phyloP scores from a whole-genome alignment of 495 filamentous ascomycete genomes.

The Symbiotaphrina buchneri region DNA sequence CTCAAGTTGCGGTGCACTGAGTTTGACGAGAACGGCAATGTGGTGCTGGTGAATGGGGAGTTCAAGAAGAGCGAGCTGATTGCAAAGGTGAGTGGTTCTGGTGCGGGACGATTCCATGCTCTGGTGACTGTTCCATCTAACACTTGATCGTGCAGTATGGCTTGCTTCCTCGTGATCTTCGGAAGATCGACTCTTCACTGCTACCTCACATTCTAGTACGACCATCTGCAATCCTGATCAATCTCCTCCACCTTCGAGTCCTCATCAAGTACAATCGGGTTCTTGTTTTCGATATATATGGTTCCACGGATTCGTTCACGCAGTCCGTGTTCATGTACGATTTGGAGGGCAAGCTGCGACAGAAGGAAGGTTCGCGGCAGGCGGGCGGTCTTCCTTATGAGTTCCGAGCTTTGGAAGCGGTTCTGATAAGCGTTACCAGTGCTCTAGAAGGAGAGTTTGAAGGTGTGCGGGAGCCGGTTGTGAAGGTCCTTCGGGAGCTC shows the following conservation, averaged over 20 bases:
- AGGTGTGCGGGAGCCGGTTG: constrained; percentile 74
- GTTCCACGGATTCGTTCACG: constrained; percentile 80
- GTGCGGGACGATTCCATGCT: not conserved
- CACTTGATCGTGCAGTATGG: constrained; percentile 41
- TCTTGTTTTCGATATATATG: constrained; percentile 86
- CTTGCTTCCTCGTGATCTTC: constrained; percentile 80
- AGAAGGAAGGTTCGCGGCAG: constrained; percentile 20
- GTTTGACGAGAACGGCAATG: constrained; percentile 79
- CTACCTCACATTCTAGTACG: constrained; percentile 94
- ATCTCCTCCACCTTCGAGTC: constrained; percentile 78
- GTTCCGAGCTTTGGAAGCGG: constrained; percentile 58
- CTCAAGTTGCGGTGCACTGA: constrained; percentile 78
- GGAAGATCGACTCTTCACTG: constrained; percentile 95
- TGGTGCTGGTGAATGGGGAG: constrained; percentile 85
- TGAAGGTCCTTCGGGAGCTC: constrained; percentile 64
- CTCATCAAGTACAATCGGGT: constrained; percentile 89
- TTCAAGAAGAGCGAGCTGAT: constrained; percentile 95
- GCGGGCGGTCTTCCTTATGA: constrained; percentile 36
- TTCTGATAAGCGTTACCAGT: constrained; percentile 61
- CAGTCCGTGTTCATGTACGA: constrained; percentile 97
- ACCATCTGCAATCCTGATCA: constrained; percentile 82
- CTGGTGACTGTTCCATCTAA: constrained; percentile 8
- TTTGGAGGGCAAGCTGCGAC: constrained; percentile 38
- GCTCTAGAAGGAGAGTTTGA: constrained; percentile 88
- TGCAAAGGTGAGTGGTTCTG: constrained; percentile 42